Evolutionary conservation across 148 eudicot species (phyloP), one percentile per base, ranked within the genome.

Genomic region (Nepenthes mirabilis): DNA sequence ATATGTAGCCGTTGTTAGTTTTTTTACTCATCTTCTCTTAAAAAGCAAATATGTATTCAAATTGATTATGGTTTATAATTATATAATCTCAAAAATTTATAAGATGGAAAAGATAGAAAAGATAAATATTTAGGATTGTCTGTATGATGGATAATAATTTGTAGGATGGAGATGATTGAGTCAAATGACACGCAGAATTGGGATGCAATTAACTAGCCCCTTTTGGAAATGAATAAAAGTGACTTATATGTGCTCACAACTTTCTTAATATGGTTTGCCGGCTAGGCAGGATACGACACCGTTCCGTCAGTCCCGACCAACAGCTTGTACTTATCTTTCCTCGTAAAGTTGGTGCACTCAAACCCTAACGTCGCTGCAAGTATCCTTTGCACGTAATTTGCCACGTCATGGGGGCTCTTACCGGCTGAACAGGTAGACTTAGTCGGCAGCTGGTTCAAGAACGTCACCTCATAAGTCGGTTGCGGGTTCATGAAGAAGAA

Each of bases 401-500:
- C 97, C 9, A 87, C 95, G 40, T 87, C 97, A 5, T 91, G 91
- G 1, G 97, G 95, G 53, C 86, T 91, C 59, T 83, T 84, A 3
- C 97, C 97, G 5, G 91, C 74, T 1, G 97, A 84, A 63, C 97
- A 91, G 0, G 97, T 91, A 3, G 85, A 95, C 55, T 91, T 95
- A 0, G 59, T 81, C 9, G 97, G 95, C 56, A 91, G 45, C 66
- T 91, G 87, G 70, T 85, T 87, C 61, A 91, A 64, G 67, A 91
- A 91, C 1, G 97, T 91, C 2, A 91, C 91, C 79, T 91, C 95
- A 35, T 91, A 91, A 2, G 81, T 60, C 0, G 97, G 97, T 50
- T 83, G 74, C 13, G 97, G 97, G 82, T 91, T 91, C 97, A 91
- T 87, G 70, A 91, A 81, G 69, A 84, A 91, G 74, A 91, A 91